Evolutionary conservation across 192 early-diverging fungal genomes (phyloP).

Genomic region (Podila epigama): DNA sequence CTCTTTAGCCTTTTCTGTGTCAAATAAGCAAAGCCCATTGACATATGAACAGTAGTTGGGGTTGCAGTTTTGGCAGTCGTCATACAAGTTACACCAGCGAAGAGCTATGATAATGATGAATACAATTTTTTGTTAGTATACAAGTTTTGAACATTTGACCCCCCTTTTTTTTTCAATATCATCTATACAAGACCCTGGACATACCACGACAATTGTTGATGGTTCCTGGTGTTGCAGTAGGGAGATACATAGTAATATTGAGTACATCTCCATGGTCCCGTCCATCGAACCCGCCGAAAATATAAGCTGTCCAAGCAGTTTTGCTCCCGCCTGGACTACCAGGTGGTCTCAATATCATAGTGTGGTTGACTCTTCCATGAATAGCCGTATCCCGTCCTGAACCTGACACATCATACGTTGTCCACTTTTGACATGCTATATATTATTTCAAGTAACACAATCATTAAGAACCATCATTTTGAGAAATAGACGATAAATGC

Average conservation of each 20-base stretch:
- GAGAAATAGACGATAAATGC: too few relatives aligned
- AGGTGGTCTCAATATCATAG: constrained; percentile 37
- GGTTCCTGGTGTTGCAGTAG: neutral
- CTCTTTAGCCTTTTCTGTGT: constrained; percentile 44
- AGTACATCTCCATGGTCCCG: constrained; percentile 18
- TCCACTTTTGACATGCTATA: constrained; percentile 41
- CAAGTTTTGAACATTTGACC: too few relatives aligned
- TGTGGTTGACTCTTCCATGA: constrained; percentile 33
- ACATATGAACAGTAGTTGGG: constrained; percentile 46
- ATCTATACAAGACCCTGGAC: neutral
- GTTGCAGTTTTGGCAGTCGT: constrained; percentile 45
- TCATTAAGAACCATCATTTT: too few relatives aligned
- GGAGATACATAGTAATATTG: constrained; percentile 16
- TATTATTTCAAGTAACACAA: too few relatives aligned
- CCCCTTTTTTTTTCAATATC: neutral
- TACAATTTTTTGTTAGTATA: neutral
- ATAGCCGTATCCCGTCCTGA: neutral
- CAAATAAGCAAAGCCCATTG: constrained; percentile 43
- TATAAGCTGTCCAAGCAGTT: constrained; percentile 31
- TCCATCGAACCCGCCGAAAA: constrained; percentile 45
- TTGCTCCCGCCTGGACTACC: constrained; percentile 34
- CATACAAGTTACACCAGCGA: constrained; percentile 42
- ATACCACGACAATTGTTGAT: constrained; percentile 43
- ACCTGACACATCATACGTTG: constrained; percentile 10
- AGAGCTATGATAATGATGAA: constrained; percentile 20